Base-by-base conservation (phyloP, 805 yeast genomes). In the Starmerella roubikii region DNA sequence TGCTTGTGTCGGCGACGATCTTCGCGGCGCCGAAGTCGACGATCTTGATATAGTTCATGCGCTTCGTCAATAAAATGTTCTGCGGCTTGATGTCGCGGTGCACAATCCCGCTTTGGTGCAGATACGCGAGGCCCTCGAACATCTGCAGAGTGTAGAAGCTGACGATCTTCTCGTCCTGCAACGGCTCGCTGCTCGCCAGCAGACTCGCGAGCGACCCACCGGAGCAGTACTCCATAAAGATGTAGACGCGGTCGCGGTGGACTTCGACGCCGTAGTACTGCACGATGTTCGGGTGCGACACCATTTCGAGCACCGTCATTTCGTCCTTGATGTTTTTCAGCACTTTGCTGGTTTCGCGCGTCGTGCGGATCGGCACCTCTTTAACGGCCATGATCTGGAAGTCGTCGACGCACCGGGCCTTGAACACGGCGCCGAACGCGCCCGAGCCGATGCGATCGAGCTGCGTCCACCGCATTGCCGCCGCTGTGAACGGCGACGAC, bases 1-100 rank as follows among this genome's bases (percentile, higher is more conserved):
- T 57, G 30, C 45, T 56, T 40, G 44, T 58, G 47, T 60, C 62
- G 45, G 70, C 64, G 48, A 67, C 61, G 10, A 86, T 93, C 59
- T 85, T 85, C 12, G 97, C 96, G 3, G 97, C 95, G 26, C 98
- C 98, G 57, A 91, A 91, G 61, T 91, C 98, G 38, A 88, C 96
- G 63, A 81, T 85, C 59, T 91, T 91, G 54, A 88, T 79, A 13
- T 86, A 84, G 17, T 96, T 96, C 61, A 78, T 76, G 2, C 37
- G 17, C 57, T 79, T 93, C 59, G 88, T 96, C 38, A 88, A 64
- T 32, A 88, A 62, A 33, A 88, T 79, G 54, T 91, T 88, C 50
- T 84, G 98, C 0, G 98, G 98, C 61, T 91, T 91, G 49, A 91
- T 81, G 55, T 91, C 98, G 39, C 97, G 71, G 58, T 91, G 98